phyloP scores from a whole-genome alignment of 768 basidiomycete genomes.

The Leccinum broughii region DNA sequence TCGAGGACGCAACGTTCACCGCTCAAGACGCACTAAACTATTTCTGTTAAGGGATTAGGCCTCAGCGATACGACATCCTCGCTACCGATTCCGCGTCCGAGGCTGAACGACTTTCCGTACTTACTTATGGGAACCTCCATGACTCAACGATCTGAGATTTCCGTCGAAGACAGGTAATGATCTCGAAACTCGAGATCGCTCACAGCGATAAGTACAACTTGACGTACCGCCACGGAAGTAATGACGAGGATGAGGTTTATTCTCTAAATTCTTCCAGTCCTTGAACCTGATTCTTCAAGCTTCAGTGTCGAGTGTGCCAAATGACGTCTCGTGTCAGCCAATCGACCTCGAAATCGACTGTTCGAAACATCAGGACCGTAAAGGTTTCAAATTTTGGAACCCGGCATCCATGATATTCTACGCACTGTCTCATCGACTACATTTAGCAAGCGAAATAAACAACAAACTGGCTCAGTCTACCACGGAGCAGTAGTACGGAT shows the following conservation, averaged over 20 bases:
- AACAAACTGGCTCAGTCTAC: slow-evolving; percentile 38
- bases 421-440: slow-evolving; percentile 25
- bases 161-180: background rate
- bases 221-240: no score
- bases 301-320: slow-evolving; percentile 39
- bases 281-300: slow-evolving; percentile 49
- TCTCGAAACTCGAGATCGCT: background rate
- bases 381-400: background rate
- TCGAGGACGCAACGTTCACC: slow-evolving; percentile 25
- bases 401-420: slow-evolving; percentile 14
- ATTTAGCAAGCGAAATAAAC: slow-evolving; percentile 43
- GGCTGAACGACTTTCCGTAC: background rate
- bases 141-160: background rate
- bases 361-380: background rate
- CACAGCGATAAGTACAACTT: background rate
- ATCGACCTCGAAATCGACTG: slow-evolving; percentile 47
- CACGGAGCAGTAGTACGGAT: slow-evolving; percentile 32
- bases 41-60: background rate
- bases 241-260: background rate
- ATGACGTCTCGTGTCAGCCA: slow-evolving; percentile 42
- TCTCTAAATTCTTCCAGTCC: slow-evolving; percentile 24
- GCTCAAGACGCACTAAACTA: background rate
- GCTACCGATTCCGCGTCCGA: background rate
- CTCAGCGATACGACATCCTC: background rate
- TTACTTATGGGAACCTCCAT: background rate